Evolutionary conservation across 1,139 yeast genomes (phyloP).

Genomic region (Geotrichum candidum): DNA sequence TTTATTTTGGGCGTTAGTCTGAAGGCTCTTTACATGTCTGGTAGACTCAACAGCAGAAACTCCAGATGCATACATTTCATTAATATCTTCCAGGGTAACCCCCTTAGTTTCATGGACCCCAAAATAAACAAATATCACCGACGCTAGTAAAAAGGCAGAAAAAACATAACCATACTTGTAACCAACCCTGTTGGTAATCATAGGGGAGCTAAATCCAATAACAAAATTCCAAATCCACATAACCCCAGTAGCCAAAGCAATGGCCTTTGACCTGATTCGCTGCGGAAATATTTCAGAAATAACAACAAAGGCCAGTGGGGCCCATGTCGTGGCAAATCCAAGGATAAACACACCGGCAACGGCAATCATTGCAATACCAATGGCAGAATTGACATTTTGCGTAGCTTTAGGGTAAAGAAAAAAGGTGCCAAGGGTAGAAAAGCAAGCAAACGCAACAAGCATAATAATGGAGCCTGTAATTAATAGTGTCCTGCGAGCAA

Average conservation of each 20-base stretch:
- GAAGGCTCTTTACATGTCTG: neutral
- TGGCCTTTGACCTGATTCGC: conserved; percentile 73
- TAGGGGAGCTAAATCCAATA: conserved; percentile 69
- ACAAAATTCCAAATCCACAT: conserved; percentile 39
- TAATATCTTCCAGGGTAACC: conserved; percentile 66
- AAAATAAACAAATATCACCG: conserved; percentile 58
- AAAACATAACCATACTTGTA: conserved; percentile 39
- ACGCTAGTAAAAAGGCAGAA: conserved; percentile 52
- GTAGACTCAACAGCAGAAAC: conserved; percentile 32
- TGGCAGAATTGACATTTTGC: conserved; percentile 32
- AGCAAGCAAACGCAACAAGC: conserved; percentile 59
- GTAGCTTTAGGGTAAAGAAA: neutral
- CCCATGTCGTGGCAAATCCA: conserved; percentile 85
- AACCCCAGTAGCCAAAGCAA: conserved; percentile 40
- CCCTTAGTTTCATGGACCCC: conserved; percentile 72
- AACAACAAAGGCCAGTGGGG: conserved; percentile 74
- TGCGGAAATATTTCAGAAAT: conserved; percentile 75
- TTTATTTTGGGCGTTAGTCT: too few relatives aligned
- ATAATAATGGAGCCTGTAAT: conserved; percentile 59
- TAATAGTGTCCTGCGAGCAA: conserved; percentile 65
- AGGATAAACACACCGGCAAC: conserved; percentile 73
- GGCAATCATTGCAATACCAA: conserved; percentile 73
- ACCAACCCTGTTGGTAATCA: conserved; percentile 50
- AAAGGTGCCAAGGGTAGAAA: conserved; percentile 60
- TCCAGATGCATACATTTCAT: conserved; percentile 43